Conservation (phyloP, 148 eudicot species). For the Spergularia bocconei region DNA sequence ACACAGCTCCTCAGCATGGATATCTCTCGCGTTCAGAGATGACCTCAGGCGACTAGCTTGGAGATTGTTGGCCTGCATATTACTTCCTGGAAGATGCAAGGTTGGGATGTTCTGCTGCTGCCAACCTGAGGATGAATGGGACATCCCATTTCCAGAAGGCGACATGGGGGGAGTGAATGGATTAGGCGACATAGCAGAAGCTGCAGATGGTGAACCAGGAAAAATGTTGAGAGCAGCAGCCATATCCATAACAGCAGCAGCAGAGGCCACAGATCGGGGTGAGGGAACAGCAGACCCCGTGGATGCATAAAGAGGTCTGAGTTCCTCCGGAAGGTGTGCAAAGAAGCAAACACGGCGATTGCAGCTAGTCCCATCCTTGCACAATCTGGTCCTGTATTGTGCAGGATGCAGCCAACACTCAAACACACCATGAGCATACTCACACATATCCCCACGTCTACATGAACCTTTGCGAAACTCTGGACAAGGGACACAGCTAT, state of each 20-base stretch:
- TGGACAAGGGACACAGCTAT: constrained; percentile 59
- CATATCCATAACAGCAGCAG: constrained; percentile 55
- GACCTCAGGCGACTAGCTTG: constrained; percentile 45
- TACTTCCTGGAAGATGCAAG: constrained; percentile 42
- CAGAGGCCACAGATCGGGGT: constrained; percentile 45
- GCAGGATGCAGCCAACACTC: constrained; percentile 69
- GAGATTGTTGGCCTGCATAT: constrained; percentile 35
- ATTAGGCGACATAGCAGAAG: constrained; percentile 34
- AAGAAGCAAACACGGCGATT: constrained; percentile 61
- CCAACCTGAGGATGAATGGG: constrained; percentile 35
- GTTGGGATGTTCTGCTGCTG: constrained; percentile 44
- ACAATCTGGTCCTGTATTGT: constrained; percentile 53
- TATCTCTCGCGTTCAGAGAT: constrained; percentile 42
- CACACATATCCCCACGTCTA: constrained; percentile 52
- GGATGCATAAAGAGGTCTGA: constrained; percentile 44
- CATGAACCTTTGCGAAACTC: constrained; percentile 61
- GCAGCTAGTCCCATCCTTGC: constrained; percentile 56
- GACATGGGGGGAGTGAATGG: constrained; percentile 42
- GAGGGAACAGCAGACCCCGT: constrained; percentile 60
- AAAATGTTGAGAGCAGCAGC: constrained; percentile 47
- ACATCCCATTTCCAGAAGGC: constrained; percentile 44
- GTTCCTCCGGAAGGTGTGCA: constrained; percentile 53
- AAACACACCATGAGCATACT: constrained; percentile 63
- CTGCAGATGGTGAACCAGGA: constrained; percentile 46
- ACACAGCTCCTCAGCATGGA: constrained; percentile 28